Evolutionary conservation across 352 stramenopile genomes (phyloP), one percentile per base, ranked within the genome.

Genomic region (Pythium phragmitis): DNA sequence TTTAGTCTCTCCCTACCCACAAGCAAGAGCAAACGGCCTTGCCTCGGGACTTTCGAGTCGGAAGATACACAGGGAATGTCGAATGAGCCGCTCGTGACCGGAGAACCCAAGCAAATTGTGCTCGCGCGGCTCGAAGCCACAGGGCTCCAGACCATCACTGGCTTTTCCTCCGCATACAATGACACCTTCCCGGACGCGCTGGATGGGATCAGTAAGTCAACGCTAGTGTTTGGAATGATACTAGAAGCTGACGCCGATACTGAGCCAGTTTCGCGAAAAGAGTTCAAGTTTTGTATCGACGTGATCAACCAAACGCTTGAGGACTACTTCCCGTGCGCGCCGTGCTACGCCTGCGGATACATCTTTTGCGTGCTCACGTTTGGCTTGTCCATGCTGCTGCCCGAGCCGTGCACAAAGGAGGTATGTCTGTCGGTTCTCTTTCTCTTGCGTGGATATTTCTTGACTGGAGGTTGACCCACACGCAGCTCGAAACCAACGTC

Each of bases 211-310:
- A 77, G 82, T 89, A 76, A 33, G 74, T 70, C 3, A 14, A 39
- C 7, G 11, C 34, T 39, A 14, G 7, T 39, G 34, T 39, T 39
- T 9, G 34, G 34, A 30, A 30, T 30, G 26, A 39, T 39, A 39
- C 11, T 39, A 47, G 6, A 47, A 9, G n/a, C 41, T 23, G 14
- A 21, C 41, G 34, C 34, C 1, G 7, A 9, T 39, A 47, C 41
- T 16, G 41, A 23, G 7, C 14, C 16, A 92, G 83, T 92, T 16
- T 79, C 80, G 13, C 69, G 77, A 16, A 88, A 85, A 52, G 80
- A 90, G 65, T 92, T 92, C 74, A 77, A 84, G 63, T 87, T 87
- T 30, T 89, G 83, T 63, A 79, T 92, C 30, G 74, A 88, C 21
- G 72, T 87, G 17, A 80, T 92, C 70, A 92, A 92, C 67, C 79